These are phyloP conservation scores for Wallemia hederae DNA, from an alignment of 1,284 basidiomycete genomes.

Conservation along the genomic window DNA sequence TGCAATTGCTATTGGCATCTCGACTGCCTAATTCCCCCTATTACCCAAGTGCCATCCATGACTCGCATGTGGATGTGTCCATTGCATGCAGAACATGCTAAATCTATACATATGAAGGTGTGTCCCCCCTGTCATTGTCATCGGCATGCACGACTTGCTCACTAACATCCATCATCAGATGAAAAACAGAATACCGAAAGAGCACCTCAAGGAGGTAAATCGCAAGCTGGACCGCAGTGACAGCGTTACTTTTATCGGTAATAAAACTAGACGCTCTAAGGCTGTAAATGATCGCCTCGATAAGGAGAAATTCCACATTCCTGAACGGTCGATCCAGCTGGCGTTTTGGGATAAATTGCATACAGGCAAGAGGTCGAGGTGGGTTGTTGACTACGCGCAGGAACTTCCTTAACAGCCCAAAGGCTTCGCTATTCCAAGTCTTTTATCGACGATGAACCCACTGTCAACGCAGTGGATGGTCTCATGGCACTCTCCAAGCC, in stretches of 20 bases:
- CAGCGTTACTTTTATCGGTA: background rate
- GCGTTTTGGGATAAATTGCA: conserved; percentile 75
- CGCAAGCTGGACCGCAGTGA: background rate
- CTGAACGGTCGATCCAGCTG: conserved; percentile 63
- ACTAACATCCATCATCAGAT: background rate
- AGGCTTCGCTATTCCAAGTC: background rate
- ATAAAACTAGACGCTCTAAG: background rate
- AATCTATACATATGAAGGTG: conserved; percentile 14
- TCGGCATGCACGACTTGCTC: background rate
- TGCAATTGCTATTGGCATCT: conserved; percentile 89
- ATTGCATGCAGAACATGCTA: conserved; percentile 55
- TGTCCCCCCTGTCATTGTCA: background rate
- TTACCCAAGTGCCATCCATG: conserved; percentile 54
- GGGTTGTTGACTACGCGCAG: background rate
- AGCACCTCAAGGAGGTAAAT: background rate
- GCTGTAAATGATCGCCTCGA: conserved; percentile 9
- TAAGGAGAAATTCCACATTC: conserved; percentile 61
- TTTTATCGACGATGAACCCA: background rate
- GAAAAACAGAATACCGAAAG: background rate
- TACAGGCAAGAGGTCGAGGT: background rate
- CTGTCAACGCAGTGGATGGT: background rate
- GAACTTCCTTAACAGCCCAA: too few species aligned
- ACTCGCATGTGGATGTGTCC: conserved; percentile 97
- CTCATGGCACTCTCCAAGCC: background rate
- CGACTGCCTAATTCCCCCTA: conserved; percentile 76